These are phyloP conservation scores for Rasamsonia emersonii DNA, from an alignment of 2,329 filamentous ascomycete genomes.

Conservation along the genomic window DNA sequence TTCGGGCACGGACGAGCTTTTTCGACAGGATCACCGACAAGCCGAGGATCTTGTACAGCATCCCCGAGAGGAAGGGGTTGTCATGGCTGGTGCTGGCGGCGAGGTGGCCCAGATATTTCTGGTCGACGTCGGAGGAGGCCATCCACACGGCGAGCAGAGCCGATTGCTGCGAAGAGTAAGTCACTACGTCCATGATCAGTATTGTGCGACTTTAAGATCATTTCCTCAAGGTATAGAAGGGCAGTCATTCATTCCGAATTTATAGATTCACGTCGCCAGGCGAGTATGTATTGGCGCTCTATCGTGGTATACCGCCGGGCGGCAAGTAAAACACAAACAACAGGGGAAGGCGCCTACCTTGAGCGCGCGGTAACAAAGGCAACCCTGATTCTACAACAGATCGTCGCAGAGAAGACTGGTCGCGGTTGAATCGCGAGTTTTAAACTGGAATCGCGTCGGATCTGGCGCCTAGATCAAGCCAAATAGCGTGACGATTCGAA, in stretches of 20 bases:
- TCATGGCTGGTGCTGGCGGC: slow-evolving; percentile 70
- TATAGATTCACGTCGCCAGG: too few species aligned
- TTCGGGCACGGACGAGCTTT: slow-evolving; percentile 73
- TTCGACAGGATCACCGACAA: slow-evolving; percentile 80
- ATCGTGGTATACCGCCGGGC: too few species aligned
- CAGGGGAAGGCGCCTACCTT: too few species aligned
- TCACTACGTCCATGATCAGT: slow-evolving; percentile 21
- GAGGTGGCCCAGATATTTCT: slow-evolving; percentile 88
- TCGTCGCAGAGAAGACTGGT: too few species aligned
- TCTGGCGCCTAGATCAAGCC: too few species aligned
- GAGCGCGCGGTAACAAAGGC: too few species aligned
- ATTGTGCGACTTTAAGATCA: slow-evolving; percentile 9
- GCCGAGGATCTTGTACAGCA: slow-evolving; percentile 84
- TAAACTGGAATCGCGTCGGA: too few species aligned
- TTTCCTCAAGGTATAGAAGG: slow-evolving; percentile 2
- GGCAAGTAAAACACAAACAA: too few species aligned
- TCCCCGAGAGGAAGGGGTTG: slow-evolving; percentile 64
- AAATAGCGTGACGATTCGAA: too few species aligned
- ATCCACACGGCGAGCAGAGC: slow-evolving; percentile 47
- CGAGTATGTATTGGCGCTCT: too few species aligned
- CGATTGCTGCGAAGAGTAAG: slow-evolving; percentile 19
- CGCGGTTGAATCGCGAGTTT: too few species aligned
- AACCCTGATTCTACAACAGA: too few species aligned
- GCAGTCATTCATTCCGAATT: background rate
- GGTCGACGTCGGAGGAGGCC: slow-evolving; percentile 95